phyloP scores from a whole-genome alignment of 225 moss, liverwort and hornwort genomes.

The Polytrichum formosum region DNA sequence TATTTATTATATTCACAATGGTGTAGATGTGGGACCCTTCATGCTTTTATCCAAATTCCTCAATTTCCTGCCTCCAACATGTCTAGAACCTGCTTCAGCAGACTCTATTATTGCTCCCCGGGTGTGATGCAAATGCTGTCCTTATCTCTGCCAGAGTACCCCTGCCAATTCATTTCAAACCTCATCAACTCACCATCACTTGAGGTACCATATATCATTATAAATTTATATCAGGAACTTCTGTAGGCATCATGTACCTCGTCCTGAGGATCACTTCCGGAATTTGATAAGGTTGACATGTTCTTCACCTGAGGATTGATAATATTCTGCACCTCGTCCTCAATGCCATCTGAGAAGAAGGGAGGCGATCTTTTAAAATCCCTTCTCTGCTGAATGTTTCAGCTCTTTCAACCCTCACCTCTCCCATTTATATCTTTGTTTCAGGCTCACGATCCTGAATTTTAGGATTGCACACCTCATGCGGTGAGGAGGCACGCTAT shows the following conservation, averaged over 20 bases:
- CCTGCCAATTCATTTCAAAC: conserved; percentile 24
- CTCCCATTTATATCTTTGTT: conserved; percentile 16
- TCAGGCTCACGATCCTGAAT: conserved; percentile 10
- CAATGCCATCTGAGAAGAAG: conserved; percentile 4
- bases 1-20: too few relatives aligned
- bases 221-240: too few relatives aligned
- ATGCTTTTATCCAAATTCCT: conserved; percentile 8
- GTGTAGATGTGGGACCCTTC: not conserved
- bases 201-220: not conserved
- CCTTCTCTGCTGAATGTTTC: conserved; percentile 17
- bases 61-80: conserved; percentile 26
- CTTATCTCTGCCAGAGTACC: not conserved
- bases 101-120: conserved; percentile 11
- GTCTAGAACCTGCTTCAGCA: conserved; percentile 12
- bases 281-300: not conserved
- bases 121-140: conserved; percentile 15
- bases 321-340: conserved; percentile 18
- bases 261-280: not conserved
- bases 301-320: not conserved
- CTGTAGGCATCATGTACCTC: conserved; percentile 9
- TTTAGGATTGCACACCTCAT: not conserved
- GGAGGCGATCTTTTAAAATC: conserved; percentile 15
- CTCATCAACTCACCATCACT: conserved; percentile 13
- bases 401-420: conserved; percentile 17
- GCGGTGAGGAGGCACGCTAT: too few relatives aligned